Evolutionary conservation across 441 rosid species (phyloP), one percentile per base, ranked within the genome.

Genomic region (Euphorbia celastroides): DNA sequence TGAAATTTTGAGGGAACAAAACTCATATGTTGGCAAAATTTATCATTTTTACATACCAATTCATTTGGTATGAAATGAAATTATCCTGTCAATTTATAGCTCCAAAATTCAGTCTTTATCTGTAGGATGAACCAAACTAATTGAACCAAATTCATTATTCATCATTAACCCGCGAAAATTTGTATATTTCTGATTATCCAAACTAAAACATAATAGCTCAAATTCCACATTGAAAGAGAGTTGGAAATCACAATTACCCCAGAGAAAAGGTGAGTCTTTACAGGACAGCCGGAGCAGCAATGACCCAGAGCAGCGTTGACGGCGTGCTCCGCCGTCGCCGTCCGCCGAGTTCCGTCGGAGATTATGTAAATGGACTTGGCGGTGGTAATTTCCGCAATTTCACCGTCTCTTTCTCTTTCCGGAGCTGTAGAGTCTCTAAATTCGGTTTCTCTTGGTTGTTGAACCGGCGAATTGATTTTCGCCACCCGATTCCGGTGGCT

Each of bases 331-430:
- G 78, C 96, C n/a, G n/a, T n/a, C n/a, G n/a, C n/a, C 75, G 96
- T 93, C 98, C 98, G 90, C 23, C 97, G 94, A 52, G 97, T 93
- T 71, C 97, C 98, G 77, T 89, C 98, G 48, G 98, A 88, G 0
- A 88, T 85, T 86, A 92, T 85, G 60, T 85, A 89, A 66, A 88
- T 86, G 16, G 89, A 78, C 78, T 92, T 86, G 41, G 78, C 89
- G 30, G 60, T 60, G 27, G 61, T 42, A 31, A 25, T 14, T 55
- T 75, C 84, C 67, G 52, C 67, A 27, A 36, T 57, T 36, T 78
- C 83, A 66, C n/a, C n/a, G n/a, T 69, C 72, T 11, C 65, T 82
- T 59, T 56, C 67, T 38, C 66, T 32, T 25, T 44, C 41, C 12
- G 65, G 20, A 27, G 46, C 10, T 7, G 26, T 66, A n/a, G 31